A percentile compares a stretch with the other conserved stretches of the same genome.
Evolutionary conservation across 768 basidiomycete genomes (phyloP).

Genomic region (Lentinula detonsa): DNA sequence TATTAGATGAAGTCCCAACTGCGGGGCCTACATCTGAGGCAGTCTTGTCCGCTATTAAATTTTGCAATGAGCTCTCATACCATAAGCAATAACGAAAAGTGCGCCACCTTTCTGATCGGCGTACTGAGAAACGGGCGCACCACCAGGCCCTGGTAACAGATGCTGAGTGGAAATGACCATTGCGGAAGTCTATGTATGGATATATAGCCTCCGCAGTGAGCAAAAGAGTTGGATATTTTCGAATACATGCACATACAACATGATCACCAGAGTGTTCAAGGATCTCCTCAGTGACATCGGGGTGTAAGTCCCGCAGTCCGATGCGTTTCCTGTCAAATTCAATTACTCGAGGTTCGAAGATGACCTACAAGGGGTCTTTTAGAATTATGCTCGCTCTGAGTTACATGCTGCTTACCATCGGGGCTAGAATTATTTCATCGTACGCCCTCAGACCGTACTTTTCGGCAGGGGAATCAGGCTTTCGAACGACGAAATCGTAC

Average conservation of each 20-base stretch:
- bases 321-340: slow-evolving; percentile 77
- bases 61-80: neutral
- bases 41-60: neutral
- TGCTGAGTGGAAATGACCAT: slow-evolving; percentile 92
- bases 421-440: slow-evolving; percentile 92
- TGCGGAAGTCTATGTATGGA: slow-evolving; percentile 63
- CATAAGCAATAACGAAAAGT: neutral
- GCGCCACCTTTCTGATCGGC: slow-evolving; percentile 7
- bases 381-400: neutral
- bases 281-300: slow-evolving; percentile 73
- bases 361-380: slow-evolving; percentile 43
- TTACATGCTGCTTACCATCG: slow-evolving; percentile 61
- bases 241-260: slow-evolving; percentile 32
- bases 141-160: slow-evolving; percentile 37
- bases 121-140: neutral
- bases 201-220: neutral
- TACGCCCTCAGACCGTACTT: slow-evolving; percentile 90
- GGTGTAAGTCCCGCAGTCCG: slow-evolving; percentile 39
- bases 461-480: slow-evolving; percentile 67
- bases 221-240: neutral
- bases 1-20: neutral
- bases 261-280: slow-evolving; percentile 48
- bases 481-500: slow-evolving; percentile 85
- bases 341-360: slow-evolving; percentile 91
- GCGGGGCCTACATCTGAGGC: neutral